Conservation (phyloP, 2,329 filamentous ascomycete species). For the Aspergillus arachidicola region DNA sequence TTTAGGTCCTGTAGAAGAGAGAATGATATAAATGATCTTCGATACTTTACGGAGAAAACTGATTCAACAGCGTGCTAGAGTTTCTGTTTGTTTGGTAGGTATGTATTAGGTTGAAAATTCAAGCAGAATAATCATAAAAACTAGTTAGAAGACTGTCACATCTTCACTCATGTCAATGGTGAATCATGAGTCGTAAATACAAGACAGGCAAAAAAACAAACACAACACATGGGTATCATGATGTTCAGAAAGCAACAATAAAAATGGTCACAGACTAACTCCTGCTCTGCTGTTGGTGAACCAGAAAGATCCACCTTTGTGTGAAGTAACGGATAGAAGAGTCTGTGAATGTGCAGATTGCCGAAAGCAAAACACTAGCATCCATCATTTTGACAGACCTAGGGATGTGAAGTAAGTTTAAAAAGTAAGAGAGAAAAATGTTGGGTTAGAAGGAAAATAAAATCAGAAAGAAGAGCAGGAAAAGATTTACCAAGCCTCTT, state of each 20-base stretch:
- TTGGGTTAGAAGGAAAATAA: not conserved
- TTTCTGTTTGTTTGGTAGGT: too few relatives aligned
- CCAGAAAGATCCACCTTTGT: not conserved
- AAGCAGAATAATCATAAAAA: constrained; percentile 1
- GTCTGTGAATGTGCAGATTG: not conserved
- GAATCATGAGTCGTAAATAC: constrained; percentile 7
- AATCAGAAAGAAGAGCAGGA: not conserved
- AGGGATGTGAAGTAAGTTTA: not conserved
- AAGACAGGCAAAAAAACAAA: constrained; percentile 14
- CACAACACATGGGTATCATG: constrained; percentile 32
- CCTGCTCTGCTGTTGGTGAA: not conserved
- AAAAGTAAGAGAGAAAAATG: not conserved
- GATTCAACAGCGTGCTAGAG: too few relatives aligned
- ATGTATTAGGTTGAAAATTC: not conserved
- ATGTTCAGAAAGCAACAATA: constrained; percentile 6
- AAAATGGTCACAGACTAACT: not conserved
- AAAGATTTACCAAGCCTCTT: constrained; percentile 44
- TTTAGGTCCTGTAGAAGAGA: too few relatives aligned
- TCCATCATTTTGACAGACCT: not conserved
- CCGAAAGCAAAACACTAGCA: not conserved
- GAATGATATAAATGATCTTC: too few relatives aligned
- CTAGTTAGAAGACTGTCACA: not conserved
- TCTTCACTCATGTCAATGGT: constrained; percentile 2
- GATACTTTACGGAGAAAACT: too few relatives aligned
- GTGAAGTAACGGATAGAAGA: not conserved